Percentiles rank a stretch among this genome's conserved stretches.
Evolutionary conservation across 139 green algal genomes (phyloP).

Genomic region (Tetraselmis striata): DNA sequence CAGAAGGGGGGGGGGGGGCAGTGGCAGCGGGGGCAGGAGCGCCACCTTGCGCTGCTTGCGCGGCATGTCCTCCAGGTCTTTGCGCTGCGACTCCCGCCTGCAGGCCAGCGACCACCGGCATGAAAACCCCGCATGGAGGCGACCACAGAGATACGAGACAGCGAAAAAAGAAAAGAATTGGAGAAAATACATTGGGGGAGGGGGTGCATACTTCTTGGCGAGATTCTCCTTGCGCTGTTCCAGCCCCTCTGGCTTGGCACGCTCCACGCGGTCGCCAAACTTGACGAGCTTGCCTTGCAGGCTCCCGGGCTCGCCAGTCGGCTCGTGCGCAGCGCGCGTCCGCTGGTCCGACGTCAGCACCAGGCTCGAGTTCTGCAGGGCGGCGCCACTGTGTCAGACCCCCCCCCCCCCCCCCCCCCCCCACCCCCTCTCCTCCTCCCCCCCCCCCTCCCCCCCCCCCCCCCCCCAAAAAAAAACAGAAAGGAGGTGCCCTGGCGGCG

Average conservation of each 20-base stretch:
- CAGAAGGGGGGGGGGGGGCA: too few relatives aligned
- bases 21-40: too few relatives aligned
- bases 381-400: neutral
- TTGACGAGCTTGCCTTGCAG: constrained; percentile 74
- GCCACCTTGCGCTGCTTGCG: neutral
- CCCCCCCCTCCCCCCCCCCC: too few relatives aligned
- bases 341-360: constrained; percentile 89
- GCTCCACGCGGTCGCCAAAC: constrained; percentile 85
- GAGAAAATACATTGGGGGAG: neutral
- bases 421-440: too few relatives aligned
- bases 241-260: constrained; percentile 50
- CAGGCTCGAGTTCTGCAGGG: constrained; percentile 85
- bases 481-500: too few relatives aligned
- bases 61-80: neutral
- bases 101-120: neutral
- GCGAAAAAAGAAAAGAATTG: too few relatives aligned
- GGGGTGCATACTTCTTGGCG: constrained; percentile 38
- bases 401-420: too few relatives aligned
- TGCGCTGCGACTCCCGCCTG: neutral
- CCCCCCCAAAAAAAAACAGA: too few relatives aligned
- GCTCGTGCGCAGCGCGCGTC: constrained; percentile 70
- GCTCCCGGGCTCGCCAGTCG: constrained; percentile 82
- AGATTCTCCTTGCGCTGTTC: constrained; percentile 55
- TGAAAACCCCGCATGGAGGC: too few relatives aligned
- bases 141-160: too few relatives aligned